Evolutionary conservation across 352 stramenopile species (phyloP).

Genomic region (Blastocystis sp.): DNA sequence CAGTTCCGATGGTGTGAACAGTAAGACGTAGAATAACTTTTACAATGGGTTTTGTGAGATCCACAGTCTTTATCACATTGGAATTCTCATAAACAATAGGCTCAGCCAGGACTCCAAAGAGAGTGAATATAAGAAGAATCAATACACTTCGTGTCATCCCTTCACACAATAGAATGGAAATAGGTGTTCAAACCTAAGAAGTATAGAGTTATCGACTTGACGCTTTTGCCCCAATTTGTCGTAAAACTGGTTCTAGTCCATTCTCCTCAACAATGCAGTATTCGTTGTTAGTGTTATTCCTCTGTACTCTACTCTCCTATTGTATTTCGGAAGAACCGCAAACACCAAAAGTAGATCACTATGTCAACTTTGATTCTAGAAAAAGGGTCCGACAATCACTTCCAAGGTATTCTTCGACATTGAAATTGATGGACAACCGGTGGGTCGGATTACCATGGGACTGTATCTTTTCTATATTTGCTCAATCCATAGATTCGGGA

Average conservation of each 20-base stretch:
- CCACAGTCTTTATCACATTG: constrained; percentile 55
- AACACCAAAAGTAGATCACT: neutral
- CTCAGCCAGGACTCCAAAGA: neutral
- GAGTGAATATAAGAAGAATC: neutral
- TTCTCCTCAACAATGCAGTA: no score
- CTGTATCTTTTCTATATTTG: constrained; percentile 67
- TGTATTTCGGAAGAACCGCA: neutral
- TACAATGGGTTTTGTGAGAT: constrained; percentile 4
- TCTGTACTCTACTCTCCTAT: neutral
- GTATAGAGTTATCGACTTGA: no score
- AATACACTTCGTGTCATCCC: neutral
- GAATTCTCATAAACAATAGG: constrained; percentile 29
- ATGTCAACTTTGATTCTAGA: neutral
- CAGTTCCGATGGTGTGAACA: neutral
- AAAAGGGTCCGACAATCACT: constrained; percentile 39
- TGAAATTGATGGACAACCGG: constrained; percentile 78
- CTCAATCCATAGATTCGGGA: constrained; percentile 26
- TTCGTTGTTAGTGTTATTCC: no score
- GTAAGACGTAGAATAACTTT: constrained; percentile 23
- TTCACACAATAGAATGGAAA: no score
- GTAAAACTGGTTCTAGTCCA: no score
- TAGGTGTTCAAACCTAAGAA: no score
- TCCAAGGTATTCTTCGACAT: constrained; percentile 90
- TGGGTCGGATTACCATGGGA: constrained; percentile 83
- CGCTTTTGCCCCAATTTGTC: no score